Evolutionary conservation across 805 yeast genomes (phyloP).

Genomic region (Yamadazyma endophytica): DNA sequence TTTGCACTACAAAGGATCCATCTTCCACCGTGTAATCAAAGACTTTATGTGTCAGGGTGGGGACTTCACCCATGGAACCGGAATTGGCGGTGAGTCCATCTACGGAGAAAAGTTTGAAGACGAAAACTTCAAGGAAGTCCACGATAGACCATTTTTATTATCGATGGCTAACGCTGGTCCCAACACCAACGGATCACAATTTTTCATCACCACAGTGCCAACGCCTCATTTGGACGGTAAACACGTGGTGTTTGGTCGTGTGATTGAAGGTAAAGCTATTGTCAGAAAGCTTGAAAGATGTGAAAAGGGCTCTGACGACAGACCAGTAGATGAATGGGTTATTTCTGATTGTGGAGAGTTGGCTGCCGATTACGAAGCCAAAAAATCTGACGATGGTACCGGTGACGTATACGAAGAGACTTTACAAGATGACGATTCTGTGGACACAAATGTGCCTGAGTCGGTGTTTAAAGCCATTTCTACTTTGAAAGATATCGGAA

Average conservation of each 20-base stretch:
- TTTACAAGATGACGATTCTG: conserved; percentile 67
- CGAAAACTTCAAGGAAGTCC: conserved; percentile 74
- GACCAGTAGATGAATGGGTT: conserved; percentile 65
- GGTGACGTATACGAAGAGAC: conserved; percentile 81
- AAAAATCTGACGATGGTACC: conserved; percentile 65
- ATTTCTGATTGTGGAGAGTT: conserved; percentile 79
- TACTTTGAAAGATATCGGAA: conserved; percentile 72
- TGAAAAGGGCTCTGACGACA: conserved; percentile 62
- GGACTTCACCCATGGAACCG: conserved; percentile 50
- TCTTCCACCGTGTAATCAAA: conserved; percentile 89
- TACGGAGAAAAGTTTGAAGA: conserved; percentile 70
- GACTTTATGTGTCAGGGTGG: conserved; percentile 95
- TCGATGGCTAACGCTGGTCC: conserved; percentile 98
- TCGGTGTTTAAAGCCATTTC: conserved; percentile 64
- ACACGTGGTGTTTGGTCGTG: conserved; percentile 95
- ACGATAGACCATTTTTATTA: conserved; percentile 79
- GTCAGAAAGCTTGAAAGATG: conserved; percentile 74
- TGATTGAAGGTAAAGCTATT: conserved; percentile 72
- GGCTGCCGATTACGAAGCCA: conserved; percentile 54
- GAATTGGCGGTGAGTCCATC: conserved; percentile 42
- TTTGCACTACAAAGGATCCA: conserved; percentile 72
- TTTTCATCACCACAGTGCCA: conserved; percentile 86
- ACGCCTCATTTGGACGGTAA: conserved; percentile 95
- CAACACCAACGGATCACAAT: conserved; percentile 93
- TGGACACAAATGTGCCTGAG: conserved; percentile 57